phyloP scores from a whole-genome alignment of 2,329 filamentous ascomycete genomes.

The Aureobasidium sp. region DNA sequence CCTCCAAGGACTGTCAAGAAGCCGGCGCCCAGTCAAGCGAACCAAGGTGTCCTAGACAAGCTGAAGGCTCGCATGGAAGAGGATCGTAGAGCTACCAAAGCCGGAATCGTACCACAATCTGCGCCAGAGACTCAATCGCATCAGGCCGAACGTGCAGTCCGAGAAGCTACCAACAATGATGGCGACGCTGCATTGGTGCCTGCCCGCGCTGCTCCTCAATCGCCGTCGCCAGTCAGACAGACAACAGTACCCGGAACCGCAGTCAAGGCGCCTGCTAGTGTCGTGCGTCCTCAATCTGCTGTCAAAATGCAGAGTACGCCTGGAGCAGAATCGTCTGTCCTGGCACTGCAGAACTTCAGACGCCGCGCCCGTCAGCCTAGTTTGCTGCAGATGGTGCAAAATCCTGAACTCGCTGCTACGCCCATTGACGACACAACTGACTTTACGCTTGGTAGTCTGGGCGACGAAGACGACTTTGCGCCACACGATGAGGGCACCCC shows the following conservation, averaged over 20 bases:
- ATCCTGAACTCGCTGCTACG: constrained; percentile 19
- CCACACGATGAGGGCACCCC: constrained; percentile 65
- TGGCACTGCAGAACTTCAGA: constrained; percentile 46
- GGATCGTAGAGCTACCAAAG: constrained; percentile 20
- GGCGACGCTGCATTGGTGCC: constrained; percentile 17
- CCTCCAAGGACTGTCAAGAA: constrained; percentile 23
- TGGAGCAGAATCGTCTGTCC: constrained; percentile 37
- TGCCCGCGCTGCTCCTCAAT: constrained; percentile 17
- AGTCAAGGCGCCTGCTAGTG: constrained; percentile 18
- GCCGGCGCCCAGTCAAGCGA: constrained; percentile 23
- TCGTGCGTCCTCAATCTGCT: constrained; percentile 34
- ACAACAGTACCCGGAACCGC: constrained; percentile 23
- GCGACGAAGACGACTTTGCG: constrained; percentile 41
- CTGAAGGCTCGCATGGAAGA: constrained; percentile 29
- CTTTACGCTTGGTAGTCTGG: constrained; percentile 17
- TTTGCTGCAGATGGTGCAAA: constrained; percentile 43
- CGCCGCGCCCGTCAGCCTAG: constrained; percentile 43
- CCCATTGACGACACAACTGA: constrained; percentile 23
- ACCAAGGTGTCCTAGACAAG: constrained; percentile 26
- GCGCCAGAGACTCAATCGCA: background rate
- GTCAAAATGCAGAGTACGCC: constrained; percentile 39
- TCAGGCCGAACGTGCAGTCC: background rate
- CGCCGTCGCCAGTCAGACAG: constrained; percentile 28
- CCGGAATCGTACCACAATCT: constrained; percentile 9
- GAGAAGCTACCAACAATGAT: background rate